Percentiles rank a stretch among this genome's conserved stretches.
These are phyloP conservation scores for Suillus ampliporus DNA, from an alignment of 768 basidiomycete genomes.

Conservation along the genomic window DNA sequence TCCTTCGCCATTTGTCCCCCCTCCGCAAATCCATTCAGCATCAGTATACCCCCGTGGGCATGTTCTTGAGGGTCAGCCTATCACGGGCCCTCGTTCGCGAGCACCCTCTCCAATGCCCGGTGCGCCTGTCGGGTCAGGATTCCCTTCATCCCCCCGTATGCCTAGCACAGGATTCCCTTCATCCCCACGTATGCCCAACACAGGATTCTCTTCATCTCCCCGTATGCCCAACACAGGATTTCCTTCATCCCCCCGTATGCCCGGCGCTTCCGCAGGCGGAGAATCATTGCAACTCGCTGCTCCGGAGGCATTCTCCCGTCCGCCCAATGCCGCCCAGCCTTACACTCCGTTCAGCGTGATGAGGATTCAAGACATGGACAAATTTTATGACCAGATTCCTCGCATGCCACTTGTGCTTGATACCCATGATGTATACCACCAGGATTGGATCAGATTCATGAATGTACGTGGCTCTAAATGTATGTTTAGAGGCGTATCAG, in stretches of 20 bases:
- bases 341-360: conserved; percentile 73
- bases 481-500: neutral
- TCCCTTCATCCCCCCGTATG: conserved; percentile 35
- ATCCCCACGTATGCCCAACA: conserved; percentile 37
- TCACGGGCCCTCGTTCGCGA: conserved; percentile 41
- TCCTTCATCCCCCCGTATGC: conserved; percentile 37
- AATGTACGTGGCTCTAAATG: conserved; percentile 51
- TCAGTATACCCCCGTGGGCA: conserved; percentile 65
- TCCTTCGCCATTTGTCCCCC: conserved; percentile 34
- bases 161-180: conserved; percentile 30
- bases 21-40: conserved; percentile 21
- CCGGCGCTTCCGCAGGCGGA: conserved; percentile 21
- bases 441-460: conserved; percentile 84
- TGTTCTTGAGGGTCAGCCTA: conserved; percentile 58
- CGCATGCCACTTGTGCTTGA: conserved; percentile 75
- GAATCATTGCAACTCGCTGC: conserved; percentile 52
- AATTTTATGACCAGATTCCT: conserved; percentile 67
- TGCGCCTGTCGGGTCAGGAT: conserved; percentile 37
- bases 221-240: conserved; percentile 32
- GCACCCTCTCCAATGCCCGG: conserved; percentile 62
- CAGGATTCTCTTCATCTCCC: conserved; percentile 33
- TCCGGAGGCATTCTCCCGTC: conserved; percentile 78
- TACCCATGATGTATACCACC: conserved; percentile 76
- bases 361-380: conserved; percentile 81
- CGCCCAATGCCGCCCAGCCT: conserved; percentile 67